Percentiles rank a stretch among this genome's conserved stretches.
These are phyloP conservation scores for Neophaeococcomyces aloes DNA, from an alignment of 2,329 filamentous ascomycete species.

Conservation along the genomic window DNA sequence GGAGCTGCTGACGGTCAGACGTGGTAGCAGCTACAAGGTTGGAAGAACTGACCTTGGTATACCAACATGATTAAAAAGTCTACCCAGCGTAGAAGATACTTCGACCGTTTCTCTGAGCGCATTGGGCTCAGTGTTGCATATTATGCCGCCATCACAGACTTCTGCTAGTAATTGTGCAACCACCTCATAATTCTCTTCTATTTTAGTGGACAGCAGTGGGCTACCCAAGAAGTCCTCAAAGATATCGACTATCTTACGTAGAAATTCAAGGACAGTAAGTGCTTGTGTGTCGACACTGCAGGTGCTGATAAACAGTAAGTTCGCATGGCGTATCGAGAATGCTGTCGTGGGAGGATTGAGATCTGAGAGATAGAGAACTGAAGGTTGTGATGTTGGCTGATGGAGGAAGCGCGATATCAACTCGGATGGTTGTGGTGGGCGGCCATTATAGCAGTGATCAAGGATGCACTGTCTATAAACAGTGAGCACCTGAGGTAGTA, in stretches of 20 bases:
- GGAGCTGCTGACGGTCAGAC: slow-evolving; percentile 22
- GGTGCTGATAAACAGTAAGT: slow-evolving; percentile 74
- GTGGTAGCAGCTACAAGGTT: not conserved
- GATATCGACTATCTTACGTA: slow-evolving; percentile 84
- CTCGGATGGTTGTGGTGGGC: slow-evolving; percentile 63
- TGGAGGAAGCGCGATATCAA: slow-evolving; percentile 80
- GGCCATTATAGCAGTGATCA: slow-evolving; percentile 76
- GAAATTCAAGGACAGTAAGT: slow-evolving; percentile 80
- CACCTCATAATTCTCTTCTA: slow-evolving; percentile 85
- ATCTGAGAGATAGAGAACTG: slow-evolving; percentile 72
- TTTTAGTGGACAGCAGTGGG: slow-evolving; percentile 72
- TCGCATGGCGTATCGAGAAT: slow-evolving; percentile 78
- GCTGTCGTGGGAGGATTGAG: slow-evolving; percentile 77
- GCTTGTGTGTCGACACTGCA: slow-evolving; percentile 81
- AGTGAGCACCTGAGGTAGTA: slow-evolving; percentile 8
- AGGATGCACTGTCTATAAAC: slow-evolving; percentile 64
- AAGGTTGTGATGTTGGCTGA: slow-evolving; percentile 69
- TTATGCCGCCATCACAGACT: slow-evolving; percentile 89
- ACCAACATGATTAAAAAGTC: slow-evolving; percentile 75
- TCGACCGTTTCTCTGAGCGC: slow-evolving; percentile 84
- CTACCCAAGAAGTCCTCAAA: slow-evolving; percentile 90
- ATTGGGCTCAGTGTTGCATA: slow-evolving; percentile 87
- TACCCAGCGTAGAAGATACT: slow-evolving; percentile 81
- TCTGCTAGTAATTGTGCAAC: slow-evolving; percentile 85
- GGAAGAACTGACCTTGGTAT: slow-evolving; percentile 53